Evolutionary conservation across 257 asterid species (phyloP).

Genomic region (Salvia splendens): DNA sequence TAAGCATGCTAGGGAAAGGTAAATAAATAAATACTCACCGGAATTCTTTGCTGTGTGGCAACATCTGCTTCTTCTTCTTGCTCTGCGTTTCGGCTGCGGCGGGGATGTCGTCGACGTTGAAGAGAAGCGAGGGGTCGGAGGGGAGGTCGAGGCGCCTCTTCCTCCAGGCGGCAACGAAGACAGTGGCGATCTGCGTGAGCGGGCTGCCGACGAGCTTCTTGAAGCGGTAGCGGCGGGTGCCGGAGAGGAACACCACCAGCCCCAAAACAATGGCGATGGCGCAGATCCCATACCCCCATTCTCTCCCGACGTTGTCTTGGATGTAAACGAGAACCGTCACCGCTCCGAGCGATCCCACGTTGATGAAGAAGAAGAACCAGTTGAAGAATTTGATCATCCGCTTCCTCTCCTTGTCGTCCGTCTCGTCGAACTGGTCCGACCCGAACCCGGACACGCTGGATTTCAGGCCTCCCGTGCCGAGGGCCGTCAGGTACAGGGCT

Average conservation of each 20-base stretch:
- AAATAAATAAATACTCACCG: slow-evolving; percentile 41
- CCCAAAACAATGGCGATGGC: slow-evolving; percentile 65
- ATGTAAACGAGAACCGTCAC: slow-evolving; percentile 75
- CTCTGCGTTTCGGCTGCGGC: slow-evolving; percentile 20
- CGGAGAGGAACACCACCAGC: slow-evolving; percentile 47
- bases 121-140: slow-evolving; percentile 52
- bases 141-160: slow-evolving; percentile 56
- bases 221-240: slow-evolving; percentile 67
- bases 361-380: slow-evolving; percentile 85
- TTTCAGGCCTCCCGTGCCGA: slow-evolving; percentile 82
- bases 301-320: slow-evolving; percentile 75
- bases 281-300: slow-evolving; percentile 83
- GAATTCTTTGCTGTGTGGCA: slow-evolving; percentile 74
- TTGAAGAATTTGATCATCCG: slow-evolving; percentile 78
- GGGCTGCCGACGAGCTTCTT: slow-evolving; percentile 81
- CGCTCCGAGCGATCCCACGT: slow-evolving; percentile 67
- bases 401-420: slow-evolving; percentile 48
- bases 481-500: slow-evolving; percentile 76
- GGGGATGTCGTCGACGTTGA: slow-evolving; percentile 38
- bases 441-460: slow-evolving; percentile 94
- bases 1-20: too few relatives aligned
- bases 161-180: slow-evolving; percentile 62
- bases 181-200: slow-evolving; percentile 67
- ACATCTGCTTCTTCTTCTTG: slow-evolving; percentile 50
- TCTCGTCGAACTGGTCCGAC: slow-evolving; percentile 81